phyloP scores from a whole-genome alignment of 106 monocot species.

The Acorus gramineus region DNA sequence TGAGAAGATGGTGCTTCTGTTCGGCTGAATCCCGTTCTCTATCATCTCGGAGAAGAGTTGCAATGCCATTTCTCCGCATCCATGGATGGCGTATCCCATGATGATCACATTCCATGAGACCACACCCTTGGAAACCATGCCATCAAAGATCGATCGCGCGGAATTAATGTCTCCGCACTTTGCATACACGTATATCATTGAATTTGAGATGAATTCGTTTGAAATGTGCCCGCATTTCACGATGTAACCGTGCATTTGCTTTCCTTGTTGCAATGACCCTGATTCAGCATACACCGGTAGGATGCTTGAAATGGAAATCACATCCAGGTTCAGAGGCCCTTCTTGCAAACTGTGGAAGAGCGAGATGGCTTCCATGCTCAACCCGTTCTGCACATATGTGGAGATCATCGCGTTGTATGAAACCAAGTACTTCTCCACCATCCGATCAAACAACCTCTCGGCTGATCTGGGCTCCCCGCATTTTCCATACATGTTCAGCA shows the following conservation, averaged over 20 bases:
- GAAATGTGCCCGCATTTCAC: conserved; percentile 30
- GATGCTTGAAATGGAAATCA: conserved; percentile 48
- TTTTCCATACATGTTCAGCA: conserved; percentile 59
- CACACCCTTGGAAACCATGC: conserved; percentile 26
- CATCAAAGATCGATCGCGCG: conserved; percentile 43
- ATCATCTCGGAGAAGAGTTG: conserved; percentile 58
- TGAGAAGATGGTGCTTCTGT: conserved; percentile 56
- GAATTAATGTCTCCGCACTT: conserved; percentile 51
- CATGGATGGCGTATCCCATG: conserved; percentile 76
- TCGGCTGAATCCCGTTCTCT: conserved; percentile 29
- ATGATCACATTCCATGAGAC: conserved; percentile 85
- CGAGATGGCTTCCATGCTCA: conserved; percentile 29
- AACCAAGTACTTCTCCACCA: conserved; percentile 51
- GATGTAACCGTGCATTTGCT: conserved; percentile 61
- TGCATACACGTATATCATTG: conserved; percentile 64
- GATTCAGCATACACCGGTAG: conserved; percentile 54
- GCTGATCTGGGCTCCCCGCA: conserved; percentile 39
- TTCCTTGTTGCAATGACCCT: conserved; percentile 30
- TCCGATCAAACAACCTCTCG: conserved; percentile 33
- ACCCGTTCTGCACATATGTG: conserved; percentile 44
- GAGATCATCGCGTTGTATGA: conserved; percentile 72
- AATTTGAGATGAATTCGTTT: conserved; percentile 31
- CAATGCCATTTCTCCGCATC: conserved; percentile 44
- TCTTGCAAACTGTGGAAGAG: conserved; percentile 32
- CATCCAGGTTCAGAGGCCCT: conserved; percentile 39